phyloP scores from a whole-genome alignment of 2,329 filamentous ascomycete genomes.

The Diaporthe longicolla region DNA sequence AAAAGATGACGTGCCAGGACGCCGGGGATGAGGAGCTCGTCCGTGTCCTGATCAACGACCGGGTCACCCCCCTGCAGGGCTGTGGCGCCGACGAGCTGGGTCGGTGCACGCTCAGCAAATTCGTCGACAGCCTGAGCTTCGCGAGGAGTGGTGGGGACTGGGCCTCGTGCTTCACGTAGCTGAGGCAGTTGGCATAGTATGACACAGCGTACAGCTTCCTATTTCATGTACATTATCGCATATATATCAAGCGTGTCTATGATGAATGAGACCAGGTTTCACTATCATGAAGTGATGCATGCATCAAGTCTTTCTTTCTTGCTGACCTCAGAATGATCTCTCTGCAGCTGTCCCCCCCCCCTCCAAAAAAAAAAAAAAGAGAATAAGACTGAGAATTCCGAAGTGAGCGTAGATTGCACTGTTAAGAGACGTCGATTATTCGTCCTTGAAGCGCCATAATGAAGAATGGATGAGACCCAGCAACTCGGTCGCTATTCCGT shows the following conservation, averaged over 20 bases:
- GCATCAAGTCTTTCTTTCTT: too few species aligned
- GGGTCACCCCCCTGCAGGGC: constrained; percentile 78
- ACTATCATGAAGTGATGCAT: not conserved
- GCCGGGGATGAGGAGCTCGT: constrained; percentile 74
- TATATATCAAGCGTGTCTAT: not conserved
- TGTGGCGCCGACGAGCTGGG: constrained; percentile 81
- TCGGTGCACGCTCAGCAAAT: constrained; percentile 77
- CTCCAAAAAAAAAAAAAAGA: too few species aligned
- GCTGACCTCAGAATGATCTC: too few species aligned
- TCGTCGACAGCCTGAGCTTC: constrained; percentile 83
- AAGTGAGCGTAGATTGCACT: too few species aligned
- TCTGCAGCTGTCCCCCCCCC: too few species aligned
- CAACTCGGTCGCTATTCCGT: too few species aligned
- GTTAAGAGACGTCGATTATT: too few species aligned
- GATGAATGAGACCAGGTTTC: not conserved
- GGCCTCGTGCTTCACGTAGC: constrained; percentile 71
- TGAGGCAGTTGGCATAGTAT: not conserved
- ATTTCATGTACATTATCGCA: constrained; percentile 5
- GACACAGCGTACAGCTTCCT: not conserved
- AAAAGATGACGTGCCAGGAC: constrained; percentile 81
- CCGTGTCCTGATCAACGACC: constrained; percentile 85
- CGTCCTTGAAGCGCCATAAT: too few species aligned
- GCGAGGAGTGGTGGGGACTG: constrained; percentile 80
- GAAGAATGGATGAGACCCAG: too few species aligned
- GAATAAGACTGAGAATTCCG: too few species aligned